Conservation (phyloP, 345 rosid genomes). For the Mercurialis annua region DNA sequence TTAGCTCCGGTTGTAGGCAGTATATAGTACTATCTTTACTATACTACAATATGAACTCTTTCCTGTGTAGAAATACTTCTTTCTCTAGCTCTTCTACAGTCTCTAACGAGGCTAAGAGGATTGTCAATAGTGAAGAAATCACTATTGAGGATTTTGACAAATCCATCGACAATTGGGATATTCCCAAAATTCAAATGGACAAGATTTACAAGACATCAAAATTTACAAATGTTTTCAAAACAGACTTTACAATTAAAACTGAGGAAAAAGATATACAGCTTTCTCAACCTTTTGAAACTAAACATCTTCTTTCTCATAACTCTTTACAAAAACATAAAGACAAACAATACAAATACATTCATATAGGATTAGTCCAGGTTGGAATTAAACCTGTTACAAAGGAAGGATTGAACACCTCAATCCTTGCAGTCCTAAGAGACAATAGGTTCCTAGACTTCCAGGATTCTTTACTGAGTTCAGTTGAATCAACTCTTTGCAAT, state of each 20-base stretch:
- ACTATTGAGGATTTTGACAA: not conserved
- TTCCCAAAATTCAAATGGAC: not conserved
- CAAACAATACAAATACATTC: too few relatives aligned
- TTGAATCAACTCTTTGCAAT: not conserved
- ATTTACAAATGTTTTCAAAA: not conserved
- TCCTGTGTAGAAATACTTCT: too few relatives aligned
- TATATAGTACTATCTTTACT: too few relatives aligned
- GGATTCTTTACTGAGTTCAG: not conserved
- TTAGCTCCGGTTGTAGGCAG: too few relatives aligned
- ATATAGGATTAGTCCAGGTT: too few relatives aligned
- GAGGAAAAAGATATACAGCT: not conserved
- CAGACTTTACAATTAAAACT: not conserved
- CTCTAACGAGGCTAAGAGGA: too few relatives aligned
- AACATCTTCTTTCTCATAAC: too few relatives aligned
- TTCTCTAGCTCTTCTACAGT: too few relatives aligned
- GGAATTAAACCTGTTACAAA: not conserved
- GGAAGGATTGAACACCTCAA: too few relatives aligned
- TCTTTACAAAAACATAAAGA: too few relatives aligned
- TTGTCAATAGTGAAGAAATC: not conserved
- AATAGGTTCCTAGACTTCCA: not conserved
- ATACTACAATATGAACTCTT: too few relatives aligned
- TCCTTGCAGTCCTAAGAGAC: not conserved
- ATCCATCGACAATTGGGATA: not conserved
- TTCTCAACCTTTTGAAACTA: not conserved
- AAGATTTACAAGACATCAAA: not conserved